Base-by-base conservation (phyloP, 2,329 filamentous ascomycete species). In the Pseudogymnoascus sp. region DNA sequence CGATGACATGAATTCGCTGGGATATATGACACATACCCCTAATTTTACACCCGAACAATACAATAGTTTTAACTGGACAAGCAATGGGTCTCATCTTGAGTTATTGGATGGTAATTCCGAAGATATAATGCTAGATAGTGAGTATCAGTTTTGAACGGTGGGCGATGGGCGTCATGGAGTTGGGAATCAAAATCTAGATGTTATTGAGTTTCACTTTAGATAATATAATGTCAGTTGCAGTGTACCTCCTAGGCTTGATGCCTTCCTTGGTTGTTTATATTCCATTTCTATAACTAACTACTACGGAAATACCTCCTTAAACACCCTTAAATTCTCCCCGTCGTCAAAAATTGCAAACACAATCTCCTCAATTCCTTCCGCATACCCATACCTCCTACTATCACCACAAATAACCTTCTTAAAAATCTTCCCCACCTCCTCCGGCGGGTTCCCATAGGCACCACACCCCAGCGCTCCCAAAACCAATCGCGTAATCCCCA, bases 401-500 rank as follows among this genome's bases (percentile, higher is more conserved):
- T 31, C 70, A 64, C 62, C 90, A 74, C 36, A 89, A n/a, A 71
- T 64, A 12, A 65, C 85, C 69, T 85, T 81, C 28, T 77, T 71
- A 80, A 87, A 91, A 67, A 85, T 86, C 36, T 75, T 64, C 1
- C 84, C 86, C n/a, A 90, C 83, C 65, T 85, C 84, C 34, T 76
- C 73, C 0, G 79, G 78, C 7, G 88, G 88, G 70, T 90, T 89
- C 0, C 68, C 69, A 71, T 89, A 89, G 0, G 82, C 86, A 3
- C 88, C 88, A 68, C 88, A 91, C 0, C 88, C 88, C 60, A 91
- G 70, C 0, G 88, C 87, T 0, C 88, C 88, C 1, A 91, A 77
- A 4, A 91, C 83, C 7, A 91, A 73, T 50, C 79, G 75, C 72
- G 84, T 84, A 40, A 83, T 67, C 0, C 79, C 74, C n/a, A 82